Evolutionary conservation across 2,329 filamentous ascomycete genomes (phyloP), one percentile per base, ranked within the genome.

Genomic region (Aspergillus ustus): DNA sequence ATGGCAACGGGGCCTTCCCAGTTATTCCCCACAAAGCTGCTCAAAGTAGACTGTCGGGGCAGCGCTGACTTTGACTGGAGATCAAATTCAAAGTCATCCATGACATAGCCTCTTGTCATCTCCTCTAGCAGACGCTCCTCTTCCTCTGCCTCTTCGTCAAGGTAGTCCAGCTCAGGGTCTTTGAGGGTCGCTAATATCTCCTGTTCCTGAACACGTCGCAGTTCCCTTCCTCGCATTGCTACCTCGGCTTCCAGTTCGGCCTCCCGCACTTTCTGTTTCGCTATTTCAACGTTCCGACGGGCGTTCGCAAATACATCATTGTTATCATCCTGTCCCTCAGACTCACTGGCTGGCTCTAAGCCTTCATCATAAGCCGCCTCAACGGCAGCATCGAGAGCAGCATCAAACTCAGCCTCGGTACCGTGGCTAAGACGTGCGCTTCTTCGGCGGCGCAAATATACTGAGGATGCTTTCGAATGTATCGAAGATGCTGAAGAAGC

Each of bases 341-440:
- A 70, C 64, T 72, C 80, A 63, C 67, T 72, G 65, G 69, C 87
- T 4, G 91, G 91, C 72, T 97, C 93, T 65, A 92, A 91, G 0
- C 91, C 91, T 65, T 97, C 93, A 73, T 97, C 91, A 75, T 98
- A 99, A 5, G 94, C 95, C 54, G 94, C 94, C 76, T 98, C 95
- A 8, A 98, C 93, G 15, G 95, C 95, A 25, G 93, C 94, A 78
- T 98, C 94, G 48, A 98, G 83, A 4, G 95, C 95, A 8, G 92
- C 93, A 77, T 97, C 93, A 67, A 98, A 97, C 72, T 97, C 93
- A 7, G 91, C 90, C 74, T 96, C 92, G 0, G 92, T 95, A 31
- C 85, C 87, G 49, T 88, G 88, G 66, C 91, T 94, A 2, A 84
- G 74, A 40, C 83, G 83, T 52, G 90, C 87, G 57, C 92, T 85